Conservation (phyloP, 1,284 basidiomycete species). For the Wolfiporia cocos region DNA sequence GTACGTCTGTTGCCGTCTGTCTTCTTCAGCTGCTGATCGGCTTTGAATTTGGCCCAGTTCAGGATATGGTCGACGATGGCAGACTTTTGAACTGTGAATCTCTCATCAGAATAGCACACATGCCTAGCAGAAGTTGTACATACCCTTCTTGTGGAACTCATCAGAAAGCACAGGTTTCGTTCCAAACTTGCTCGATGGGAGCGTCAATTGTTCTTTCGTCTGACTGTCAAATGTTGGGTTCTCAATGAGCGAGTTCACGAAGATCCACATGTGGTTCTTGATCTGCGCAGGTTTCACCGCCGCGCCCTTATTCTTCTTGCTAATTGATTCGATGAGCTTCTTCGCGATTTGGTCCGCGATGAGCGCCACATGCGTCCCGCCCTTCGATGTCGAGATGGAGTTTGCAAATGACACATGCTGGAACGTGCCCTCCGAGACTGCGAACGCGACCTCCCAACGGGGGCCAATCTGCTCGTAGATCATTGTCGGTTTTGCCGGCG, state of each 20-base stretch:
- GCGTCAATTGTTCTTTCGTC: conserved; percentile 94
- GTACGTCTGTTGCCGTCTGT: conserved; percentile 94
- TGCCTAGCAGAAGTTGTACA: conserved; percentile 12
- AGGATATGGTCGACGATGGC: conserved; percentile 91
- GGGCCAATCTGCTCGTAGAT: conserved; percentile 79
- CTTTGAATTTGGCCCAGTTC: conserved; percentile 96
- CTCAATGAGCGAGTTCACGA: conserved; percentile 94
- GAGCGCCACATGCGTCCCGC: conserved; percentile 89
- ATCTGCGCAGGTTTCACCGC: conserved; percentile 91
- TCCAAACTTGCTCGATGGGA: conserved; percentile 88
- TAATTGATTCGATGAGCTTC: conserved; percentile 72
- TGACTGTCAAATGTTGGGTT: conserved; percentile 99
- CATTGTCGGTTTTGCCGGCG: conserved; percentile 69
- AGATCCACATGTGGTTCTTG: conserved; percentile 98
- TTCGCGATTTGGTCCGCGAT: conserved; percentile 91
- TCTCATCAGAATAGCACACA: not conserved
- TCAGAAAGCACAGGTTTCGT: conserved; percentile 82
- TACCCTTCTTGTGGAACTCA: conserved; percentile 95
- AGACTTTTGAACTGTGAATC: conserved; percentile 75
- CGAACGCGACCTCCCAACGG: conserved; percentile 97
- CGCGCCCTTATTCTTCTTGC: conserved; percentile 96
- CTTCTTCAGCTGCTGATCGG: conserved; percentile 94
- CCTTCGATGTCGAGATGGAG: conserved; percentile 95
- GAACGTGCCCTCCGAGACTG: conserved; percentile 87
- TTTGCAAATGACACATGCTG: conserved; percentile 98